phyloP scores from a whole-genome alignment of 2,329 filamentous ascomycete genomes.

The Fusarium redolens region DNA sequence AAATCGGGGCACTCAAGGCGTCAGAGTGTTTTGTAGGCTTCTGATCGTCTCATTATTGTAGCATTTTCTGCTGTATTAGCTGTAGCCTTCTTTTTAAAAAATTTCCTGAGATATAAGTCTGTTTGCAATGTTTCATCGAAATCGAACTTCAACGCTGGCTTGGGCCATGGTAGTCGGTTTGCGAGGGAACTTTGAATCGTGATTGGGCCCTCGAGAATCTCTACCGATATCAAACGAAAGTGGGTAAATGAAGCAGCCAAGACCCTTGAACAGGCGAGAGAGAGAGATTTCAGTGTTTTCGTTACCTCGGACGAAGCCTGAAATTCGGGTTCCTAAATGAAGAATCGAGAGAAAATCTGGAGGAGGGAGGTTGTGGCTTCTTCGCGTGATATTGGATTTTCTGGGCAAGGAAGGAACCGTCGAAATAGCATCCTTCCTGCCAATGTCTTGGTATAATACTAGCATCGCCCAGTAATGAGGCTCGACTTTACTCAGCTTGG shows the following conservation, averaged over 20 bases:
- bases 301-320: background rate
- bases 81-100: background rate
- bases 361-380: background rate
- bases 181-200: background rate
- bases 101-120: background rate
- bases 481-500: slow-evolving; percentile 19
- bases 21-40: background rate
- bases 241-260: background rate
- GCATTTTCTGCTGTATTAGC: background rate
- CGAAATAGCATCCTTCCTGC: background rate
- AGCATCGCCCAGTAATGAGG: slow-evolving; percentile 27
- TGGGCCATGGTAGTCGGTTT: background rate
- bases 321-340: background rate
- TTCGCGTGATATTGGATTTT: slow-evolving; percentile 2
- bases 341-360: slow-evolving; percentile 17
- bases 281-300: background rate
- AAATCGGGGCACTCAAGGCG: slow-evolving; percentile 26
- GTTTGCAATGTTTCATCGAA: background rate
- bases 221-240: background rate
- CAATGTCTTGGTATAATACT: background rate
- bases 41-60: background rate
- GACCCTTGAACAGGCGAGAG: background rate
- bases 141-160: background rate
- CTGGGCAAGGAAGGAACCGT: background rate
- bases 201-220: background rate